Conservation (phyloP, 1,139 yeast genomes). For the Debaryomyces coudertii region DNA sequence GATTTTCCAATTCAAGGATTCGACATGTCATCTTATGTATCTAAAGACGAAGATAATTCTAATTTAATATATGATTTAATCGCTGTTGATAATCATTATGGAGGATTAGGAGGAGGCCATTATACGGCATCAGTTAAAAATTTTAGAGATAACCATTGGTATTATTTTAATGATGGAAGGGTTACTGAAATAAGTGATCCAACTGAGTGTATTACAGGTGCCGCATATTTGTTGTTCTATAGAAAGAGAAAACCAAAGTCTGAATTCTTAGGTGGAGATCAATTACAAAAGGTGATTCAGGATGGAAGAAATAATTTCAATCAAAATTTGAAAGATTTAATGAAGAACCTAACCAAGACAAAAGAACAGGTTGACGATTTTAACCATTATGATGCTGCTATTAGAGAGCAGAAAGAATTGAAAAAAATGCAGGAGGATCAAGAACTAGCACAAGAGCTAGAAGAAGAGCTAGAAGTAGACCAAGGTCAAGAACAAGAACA, state of each 20-base stretch:
- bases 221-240: constrained; percentile 88
- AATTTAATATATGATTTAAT: constrained; percentile 71
- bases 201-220: constrained; percentile 65
- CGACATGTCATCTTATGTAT: constrained; percentile 65
- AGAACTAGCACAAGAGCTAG: constrained; percentile 19
- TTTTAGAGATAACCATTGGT: constrained; percentile 79
- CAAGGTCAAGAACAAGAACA: constrained; percentile 17
- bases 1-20: constrained; percentile 87
- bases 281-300: constrained; percentile 29
- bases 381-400: constrained; percentile 22
- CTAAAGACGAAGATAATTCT: constrained; percentile 36
- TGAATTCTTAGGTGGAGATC: constrained; percentile 40
- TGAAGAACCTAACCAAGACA: constrained; percentile 17
- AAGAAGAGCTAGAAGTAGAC: constrained; percentile 17
- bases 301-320: constrained; percentile 27
- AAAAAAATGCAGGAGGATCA: constrained; percentile 14
- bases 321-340: constrained; percentile 17
- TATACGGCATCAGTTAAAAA: constrained; percentile 90
- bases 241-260: constrained; percentile 51
- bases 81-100: constrained; percentile 94
- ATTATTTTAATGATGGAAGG: constrained; percentile 84
- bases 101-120: constrained; percentile 98
- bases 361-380: constrained; percentile 21
- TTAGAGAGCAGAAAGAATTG: constrained; percentile 21
- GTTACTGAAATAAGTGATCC: constrained; percentile 66